Evolutionary conservation across 2,329 filamentous ascomycete species (phyloP).

Genomic region (Botrytis fragariae): DNA sequence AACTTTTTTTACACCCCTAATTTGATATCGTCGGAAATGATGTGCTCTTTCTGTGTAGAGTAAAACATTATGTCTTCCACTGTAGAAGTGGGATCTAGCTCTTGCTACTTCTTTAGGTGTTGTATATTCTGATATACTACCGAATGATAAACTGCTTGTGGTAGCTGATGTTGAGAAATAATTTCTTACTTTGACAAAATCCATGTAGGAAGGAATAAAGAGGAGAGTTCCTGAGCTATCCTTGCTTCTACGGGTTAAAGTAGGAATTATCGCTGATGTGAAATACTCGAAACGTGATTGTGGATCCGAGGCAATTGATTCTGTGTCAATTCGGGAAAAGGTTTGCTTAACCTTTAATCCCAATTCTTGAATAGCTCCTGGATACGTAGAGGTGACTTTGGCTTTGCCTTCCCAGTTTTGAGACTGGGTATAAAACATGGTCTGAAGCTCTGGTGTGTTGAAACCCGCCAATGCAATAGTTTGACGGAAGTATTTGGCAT

Average conservation of each 20-base stretch:
- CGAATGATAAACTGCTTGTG: constrained; percentile 63
- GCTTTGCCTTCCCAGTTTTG: constrained; percentile 78
- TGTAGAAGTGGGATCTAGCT: constrained; percentile 83
- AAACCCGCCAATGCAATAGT: constrained; percentile 80
- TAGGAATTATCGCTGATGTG: constrained; percentile 73
- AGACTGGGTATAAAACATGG: constrained; percentile 72
- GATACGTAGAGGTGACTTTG: constrained; percentile 66
- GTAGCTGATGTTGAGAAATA: constrained; percentile 72
- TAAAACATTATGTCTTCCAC: constrained; percentile 75
- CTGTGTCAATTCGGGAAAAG: constrained; percentile 79
- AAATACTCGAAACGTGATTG: constrained; percentile 92
- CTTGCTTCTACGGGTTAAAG: constrained; percentile 66
- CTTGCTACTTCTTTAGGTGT: constrained; percentile 74
- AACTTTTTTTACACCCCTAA: constrained; percentile 79
- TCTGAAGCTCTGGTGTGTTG: constrained; percentile 83
- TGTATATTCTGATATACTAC: constrained; percentile 85
- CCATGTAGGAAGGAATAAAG: constrained; percentile 90
- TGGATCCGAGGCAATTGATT: constrained; percentile 70
- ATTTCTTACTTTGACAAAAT: constrained; percentile 92
- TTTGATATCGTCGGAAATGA: constrained; percentile 85
- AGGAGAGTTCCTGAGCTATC: constrained; percentile 71
- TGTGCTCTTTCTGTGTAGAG: constrained; percentile 95
- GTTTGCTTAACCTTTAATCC: constrained; percentile 76
- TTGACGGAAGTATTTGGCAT: constrained; percentile 78
- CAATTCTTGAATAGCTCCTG: constrained; percentile 70